Conservation (phyloP, 495 filamentous ascomycete species). For the Trichoderma orchidacearum region DNA sequence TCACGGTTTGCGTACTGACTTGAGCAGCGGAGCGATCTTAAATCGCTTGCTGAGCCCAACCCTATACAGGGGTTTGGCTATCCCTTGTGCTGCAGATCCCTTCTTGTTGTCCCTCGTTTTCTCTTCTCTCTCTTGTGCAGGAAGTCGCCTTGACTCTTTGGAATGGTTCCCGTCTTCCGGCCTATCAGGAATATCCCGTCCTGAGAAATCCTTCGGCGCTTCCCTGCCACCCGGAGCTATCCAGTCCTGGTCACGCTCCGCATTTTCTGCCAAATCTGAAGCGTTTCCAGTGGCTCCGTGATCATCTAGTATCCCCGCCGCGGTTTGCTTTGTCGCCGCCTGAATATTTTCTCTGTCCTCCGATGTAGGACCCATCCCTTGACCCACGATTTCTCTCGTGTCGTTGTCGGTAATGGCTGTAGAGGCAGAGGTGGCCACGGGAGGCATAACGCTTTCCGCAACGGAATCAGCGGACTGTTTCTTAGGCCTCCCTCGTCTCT, state of each 20-base stretch:
- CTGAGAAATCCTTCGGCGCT: neutral
- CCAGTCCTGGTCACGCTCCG: neutral
- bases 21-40: slow-evolving; percentile 52
- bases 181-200: neutral
- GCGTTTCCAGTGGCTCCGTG: neutral
- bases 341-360: neutral
- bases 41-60: slow-evolving; percentile 55
- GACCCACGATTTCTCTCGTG: neutral
- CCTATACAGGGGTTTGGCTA: slow-evolving; percentile 39
- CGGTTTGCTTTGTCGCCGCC: neutral
- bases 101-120: neutral
- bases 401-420: neutral
- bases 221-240: neutral
- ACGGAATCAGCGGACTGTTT: neutral
- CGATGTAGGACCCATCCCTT: neutral
- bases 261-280: neutral
- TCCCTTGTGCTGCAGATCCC: neutral
- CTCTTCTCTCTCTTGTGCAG: neutral
- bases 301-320: neutral
- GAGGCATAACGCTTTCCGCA: neutral
- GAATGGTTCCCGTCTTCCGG: neutral
- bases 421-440: neutral
- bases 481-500: neutral
- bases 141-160: neutral
- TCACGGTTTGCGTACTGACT: slow-evolving; percentile 38